Conservation (phyloP, 2,329 filamentous ascomycete species). For the Capronia epimyces region DNA sequence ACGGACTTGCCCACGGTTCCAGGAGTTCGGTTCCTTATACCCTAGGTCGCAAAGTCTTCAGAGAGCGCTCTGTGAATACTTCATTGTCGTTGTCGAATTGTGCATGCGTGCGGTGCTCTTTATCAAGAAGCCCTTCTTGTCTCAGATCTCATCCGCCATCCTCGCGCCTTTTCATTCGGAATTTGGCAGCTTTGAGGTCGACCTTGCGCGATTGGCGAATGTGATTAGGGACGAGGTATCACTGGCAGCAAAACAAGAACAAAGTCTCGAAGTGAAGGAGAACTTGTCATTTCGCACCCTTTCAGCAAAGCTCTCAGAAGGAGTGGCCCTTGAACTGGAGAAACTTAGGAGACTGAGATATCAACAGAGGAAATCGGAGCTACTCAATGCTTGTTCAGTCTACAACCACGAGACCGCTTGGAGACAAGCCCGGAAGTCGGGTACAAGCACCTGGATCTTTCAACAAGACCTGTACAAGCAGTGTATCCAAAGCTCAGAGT, state of each 20-base stretch:
- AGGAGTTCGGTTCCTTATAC: conserved; percentile 26
- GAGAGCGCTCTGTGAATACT: conserved; percentile 23
- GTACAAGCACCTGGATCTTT: conserved; percentile 19
- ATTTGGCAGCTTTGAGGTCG: conserved; percentile 7
- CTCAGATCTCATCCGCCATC: conserved; percentile 10
- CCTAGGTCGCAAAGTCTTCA: conserved; percentile 18
- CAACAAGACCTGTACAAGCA: conserved; percentile 14
- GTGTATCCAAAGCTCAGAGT: conserved; percentile 12
- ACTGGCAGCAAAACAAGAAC: conserved; percentile 8
- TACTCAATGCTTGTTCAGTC: conserved; percentile 14
- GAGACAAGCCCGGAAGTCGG: conserved; percentile 21
- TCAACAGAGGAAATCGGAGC: conserved; percentile 3
- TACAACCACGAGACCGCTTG: conserved; percentile 21
- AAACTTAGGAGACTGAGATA: background rate
- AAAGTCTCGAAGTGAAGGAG: conserved; percentile 1
- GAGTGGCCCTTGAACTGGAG: conserved; percentile 25
- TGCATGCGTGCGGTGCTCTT: conserved; percentile 25
- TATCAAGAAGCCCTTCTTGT: conserved; percentile 9
- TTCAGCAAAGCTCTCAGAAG: conserved; percentile 5
- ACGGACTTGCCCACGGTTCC: conserved; percentile 19
- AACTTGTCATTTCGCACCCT: conserved; percentile 3
- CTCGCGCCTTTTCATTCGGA: conserved; percentile 17
- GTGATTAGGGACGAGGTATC: conserved; percentile 11
- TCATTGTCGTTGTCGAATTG: conserved; percentile 17
- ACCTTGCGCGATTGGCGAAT: conserved; percentile 1